Conservation (phyloP, 2,329 filamentous ascomycete genomes). For the Colletotrichum orchidophilum region DNA sequence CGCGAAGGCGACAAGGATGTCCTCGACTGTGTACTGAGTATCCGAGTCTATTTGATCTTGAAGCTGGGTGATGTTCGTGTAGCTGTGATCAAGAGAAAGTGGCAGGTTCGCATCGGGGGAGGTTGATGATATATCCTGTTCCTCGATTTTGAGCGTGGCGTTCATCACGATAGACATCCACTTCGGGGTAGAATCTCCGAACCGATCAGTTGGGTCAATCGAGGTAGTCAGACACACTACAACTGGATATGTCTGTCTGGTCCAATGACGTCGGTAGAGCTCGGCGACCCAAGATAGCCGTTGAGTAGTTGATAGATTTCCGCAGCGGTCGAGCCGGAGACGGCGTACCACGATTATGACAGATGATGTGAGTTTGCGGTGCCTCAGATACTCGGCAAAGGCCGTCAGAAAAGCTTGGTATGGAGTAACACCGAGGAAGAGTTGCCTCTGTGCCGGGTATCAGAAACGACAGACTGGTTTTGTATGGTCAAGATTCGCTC, state of each 20-base stretch:
- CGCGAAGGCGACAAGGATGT: slow-evolving; percentile 12
- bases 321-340: not conserved
- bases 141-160: not conserved
- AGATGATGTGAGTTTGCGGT: slow-evolving; percentile 11
- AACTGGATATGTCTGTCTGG: not conserved
- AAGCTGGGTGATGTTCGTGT: not conserved
- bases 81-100: not conserved
- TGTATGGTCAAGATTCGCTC: not conserved
- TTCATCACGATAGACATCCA: slow-evolving; percentile 6
- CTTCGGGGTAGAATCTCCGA: not conserved
- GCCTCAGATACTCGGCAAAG: not conserved
- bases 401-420: not conserved
- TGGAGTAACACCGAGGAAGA: not conserved
- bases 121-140: slow-evolving; percentile 18
- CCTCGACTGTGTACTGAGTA: slow-evolving; percentile 1
- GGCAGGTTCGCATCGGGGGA: not conserved
- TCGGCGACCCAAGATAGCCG: slow-evolving; percentile 16
- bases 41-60: not conserved
- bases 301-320: not conserved
- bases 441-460: not conserved
- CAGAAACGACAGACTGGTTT: not conserved
- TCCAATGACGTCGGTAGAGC: slow-evolving; percentile 13
- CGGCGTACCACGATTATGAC: slow-evolving; percentile 6
- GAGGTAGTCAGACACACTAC: not conserved
- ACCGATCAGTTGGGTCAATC: not conserved